Conservation (phyloP, 2,329 filamentous ascomycete species). For the Orbilia javanica region DNA sequence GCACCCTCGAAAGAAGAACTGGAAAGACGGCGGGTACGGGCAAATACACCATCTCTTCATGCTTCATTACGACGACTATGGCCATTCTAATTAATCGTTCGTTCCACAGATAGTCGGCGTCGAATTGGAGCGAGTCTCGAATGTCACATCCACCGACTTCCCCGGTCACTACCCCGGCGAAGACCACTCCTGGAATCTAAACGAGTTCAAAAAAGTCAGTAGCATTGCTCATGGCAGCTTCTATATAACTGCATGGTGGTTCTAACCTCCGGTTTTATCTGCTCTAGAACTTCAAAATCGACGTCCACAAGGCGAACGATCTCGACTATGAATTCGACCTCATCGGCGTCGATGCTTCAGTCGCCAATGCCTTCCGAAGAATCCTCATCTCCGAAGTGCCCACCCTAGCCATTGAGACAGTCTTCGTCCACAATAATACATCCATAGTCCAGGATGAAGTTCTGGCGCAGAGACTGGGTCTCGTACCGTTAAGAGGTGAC, state of each 20-base stretch:
- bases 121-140: conserved; percentile 88
- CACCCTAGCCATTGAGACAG: conserved; percentile 91
- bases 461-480: conserved; percentile 86
- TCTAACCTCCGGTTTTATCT: conserved; percentile 13
- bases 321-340: conserved; percentile 89
- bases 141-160: conserved; percentile 90
- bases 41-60: neutral
- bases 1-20: conserved; percentile 72
- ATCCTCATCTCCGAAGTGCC: conserved; percentile 96
- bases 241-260: neutral
- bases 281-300: conserved; percentile 75
- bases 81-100: conserved; percentile 19
- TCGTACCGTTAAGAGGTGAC: conserved; percentile 87
- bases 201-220: conserved; percentile 73
- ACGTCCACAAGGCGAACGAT: conserved; percentile 85
- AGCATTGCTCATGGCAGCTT: neutral
- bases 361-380: conserved; percentile 96
- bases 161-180: conserved; percentile 91
- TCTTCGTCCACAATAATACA: conserved; percentile 95
- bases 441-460: conserved; percentile 99
- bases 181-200: conserved; percentile 82
- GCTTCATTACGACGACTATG: neutral
- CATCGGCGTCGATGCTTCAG: conserved; percentile 87
- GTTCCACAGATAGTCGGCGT: conserved; percentile 80
- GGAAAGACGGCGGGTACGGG: conserved; percentile 73